These are phyloP conservation scores for Euphorbia corollata DNA, from an alignment of 441 rosid genomes.

Conservation along the genomic window DNA sequence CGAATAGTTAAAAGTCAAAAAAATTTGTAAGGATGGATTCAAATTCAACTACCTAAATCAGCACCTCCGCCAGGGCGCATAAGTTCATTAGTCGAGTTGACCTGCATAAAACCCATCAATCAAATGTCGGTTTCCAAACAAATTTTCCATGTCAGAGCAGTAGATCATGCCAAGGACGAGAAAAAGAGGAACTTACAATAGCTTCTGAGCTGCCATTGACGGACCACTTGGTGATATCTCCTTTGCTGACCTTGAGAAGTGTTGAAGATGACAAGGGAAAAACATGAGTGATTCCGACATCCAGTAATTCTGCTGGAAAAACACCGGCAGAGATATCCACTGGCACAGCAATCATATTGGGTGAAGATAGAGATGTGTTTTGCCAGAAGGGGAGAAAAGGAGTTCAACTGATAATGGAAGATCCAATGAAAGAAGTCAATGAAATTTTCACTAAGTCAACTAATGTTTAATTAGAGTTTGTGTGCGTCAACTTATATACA, in stretches of 20 bases:
- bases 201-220: slow-evolving; percentile 64
- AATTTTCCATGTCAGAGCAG: too few species aligned
- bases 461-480: neutral
- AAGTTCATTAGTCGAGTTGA: slow-evolving; percentile 42
- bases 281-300: slow-evolving; percentile 7
- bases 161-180: neutral
- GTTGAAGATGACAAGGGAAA: slow-evolving; percentile 46
- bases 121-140: neutral
- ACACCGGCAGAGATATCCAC: slow-evolving; percentile 4
- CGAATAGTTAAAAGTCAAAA: neutral
- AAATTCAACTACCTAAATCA: neutral
- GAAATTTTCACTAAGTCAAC: neutral
- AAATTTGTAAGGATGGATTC: neutral
- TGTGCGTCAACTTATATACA: neutral
- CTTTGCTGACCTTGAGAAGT: slow-evolving; percentile 48
- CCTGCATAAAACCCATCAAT: slow-evolving; percentile 30
- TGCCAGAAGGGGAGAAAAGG: neutral
- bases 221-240: slow-evolving; percentile 78
- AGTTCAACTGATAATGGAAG: neutral
- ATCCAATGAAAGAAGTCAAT: neutral
- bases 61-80: neutral
- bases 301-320: slow-evolving; percentile 3
- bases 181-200: slow-evolving; percentile 36
- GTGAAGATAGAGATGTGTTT: neutral
- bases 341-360: neutral